Conservation (phyloP, 139 green algal species). For the Auxenochlorella pyrenoidosa region DNA sequence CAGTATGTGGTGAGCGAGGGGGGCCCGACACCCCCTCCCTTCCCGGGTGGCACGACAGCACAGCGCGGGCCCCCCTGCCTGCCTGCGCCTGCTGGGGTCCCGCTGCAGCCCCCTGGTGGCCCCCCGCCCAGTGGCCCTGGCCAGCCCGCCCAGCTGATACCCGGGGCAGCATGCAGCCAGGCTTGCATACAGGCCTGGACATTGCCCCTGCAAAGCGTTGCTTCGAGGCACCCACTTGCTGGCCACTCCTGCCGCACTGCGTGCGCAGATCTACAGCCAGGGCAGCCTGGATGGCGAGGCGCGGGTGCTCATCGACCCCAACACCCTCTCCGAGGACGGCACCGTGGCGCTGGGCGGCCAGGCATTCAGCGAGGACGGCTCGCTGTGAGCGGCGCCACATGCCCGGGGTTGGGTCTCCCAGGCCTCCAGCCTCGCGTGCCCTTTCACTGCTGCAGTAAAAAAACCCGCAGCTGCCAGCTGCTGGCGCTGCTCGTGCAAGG, state of each 20-base stretch:
- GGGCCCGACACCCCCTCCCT: background rate
- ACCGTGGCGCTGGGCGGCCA: slow-evolving; percentile 57
- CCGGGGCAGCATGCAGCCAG: background rate
- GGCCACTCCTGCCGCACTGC: background rate
- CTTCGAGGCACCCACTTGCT: too few species aligned
- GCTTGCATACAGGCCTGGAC: background rate
- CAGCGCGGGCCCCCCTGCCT: background rate
- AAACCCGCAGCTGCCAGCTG: too few species aligned
- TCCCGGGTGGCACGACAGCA: too few species aligned
- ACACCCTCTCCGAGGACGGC: slow-evolving; percentile 69
- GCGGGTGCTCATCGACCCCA: slow-evolving; percentile 90
- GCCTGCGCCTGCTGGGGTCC: background rate
- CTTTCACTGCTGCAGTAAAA: too few species aligned
- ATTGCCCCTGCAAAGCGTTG: too few species aligned
- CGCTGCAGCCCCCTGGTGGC: too few species aligned
- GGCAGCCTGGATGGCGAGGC: slow-evolving; percentile 54
- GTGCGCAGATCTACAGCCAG: slow-evolving; percentile 71
- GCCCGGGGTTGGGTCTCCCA: background rate
- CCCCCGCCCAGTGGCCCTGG: too few species aligned
- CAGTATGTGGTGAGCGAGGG: slow-evolving; percentile 53
- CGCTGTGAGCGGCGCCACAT: slow-evolving; percentile 44
- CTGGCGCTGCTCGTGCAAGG: too few species aligned
- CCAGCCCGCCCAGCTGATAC: too few species aligned
- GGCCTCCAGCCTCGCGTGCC: too few species aligned
- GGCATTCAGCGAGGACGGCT: slow-evolving; percentile 81